Percentiles rank a stretch among this genome's conserved stretches.
These are phyloP conservation scores for Punctularia strigosozonata DNA, from an alignment of 768 basidiomycete genomes.

Conservation along the genomic window DNA sequence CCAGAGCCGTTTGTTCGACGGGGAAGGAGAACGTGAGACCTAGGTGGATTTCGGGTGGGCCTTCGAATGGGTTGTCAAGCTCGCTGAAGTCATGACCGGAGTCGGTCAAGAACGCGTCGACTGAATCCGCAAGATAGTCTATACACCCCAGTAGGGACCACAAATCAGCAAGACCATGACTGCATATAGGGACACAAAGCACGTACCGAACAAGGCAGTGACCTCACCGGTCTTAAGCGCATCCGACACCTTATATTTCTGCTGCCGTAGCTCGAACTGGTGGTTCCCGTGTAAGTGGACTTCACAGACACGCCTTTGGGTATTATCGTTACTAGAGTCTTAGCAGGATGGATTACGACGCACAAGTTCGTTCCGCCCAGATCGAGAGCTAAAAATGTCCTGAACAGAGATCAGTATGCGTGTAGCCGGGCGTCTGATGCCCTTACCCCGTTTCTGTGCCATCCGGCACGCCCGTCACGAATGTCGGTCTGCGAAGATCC, in stretches of 20 bases:
- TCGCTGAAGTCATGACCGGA: slow-evolving; percentile 13
- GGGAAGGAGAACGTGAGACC: slow-evolving; percentile 98
- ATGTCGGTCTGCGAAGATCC: slow-evolving; percentile 69
- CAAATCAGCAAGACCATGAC: too few relatives aligned
- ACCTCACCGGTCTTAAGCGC: slow-evolving; percentile 90
- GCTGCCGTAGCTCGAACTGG: slow-evolving; percentile 81
- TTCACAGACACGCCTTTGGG: slow-evolving; percentile 80
- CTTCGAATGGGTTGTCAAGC: slow-evolving; percentile 7
- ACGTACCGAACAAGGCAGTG: slow-evolving; percentile 68
- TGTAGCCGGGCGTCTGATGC: neutral
- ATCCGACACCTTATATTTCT: slow-evolving; percentile 96
- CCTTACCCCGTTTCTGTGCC: slow-evolving; percentile 86
- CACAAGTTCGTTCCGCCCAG: slow-evolving; percentile 97
- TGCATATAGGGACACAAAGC: neutral
- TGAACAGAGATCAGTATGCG: slow-evolving; percentile 20
- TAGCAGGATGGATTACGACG: slow-evolving; percentile 16
- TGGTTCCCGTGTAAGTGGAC: slow-evolving; percentile 84
- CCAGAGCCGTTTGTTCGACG: slow-evolving; percentile 91
- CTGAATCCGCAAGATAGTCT: slow-evolving; percentile 98
- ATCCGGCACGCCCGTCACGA: slow-evolving; percentile 90
- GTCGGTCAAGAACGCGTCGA: slow-evolving; percentile 84
- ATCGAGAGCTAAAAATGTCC: slow-evolving; percentile 93
- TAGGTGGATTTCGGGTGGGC: slow-evolving; percentile 36
- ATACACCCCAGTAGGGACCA: too few relatives aligned
- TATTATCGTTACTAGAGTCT: slow-evolving; percentile 5